Conservation (phyloP, 208 protist genomes). For the Naegleria lovaniensis region DNA sequence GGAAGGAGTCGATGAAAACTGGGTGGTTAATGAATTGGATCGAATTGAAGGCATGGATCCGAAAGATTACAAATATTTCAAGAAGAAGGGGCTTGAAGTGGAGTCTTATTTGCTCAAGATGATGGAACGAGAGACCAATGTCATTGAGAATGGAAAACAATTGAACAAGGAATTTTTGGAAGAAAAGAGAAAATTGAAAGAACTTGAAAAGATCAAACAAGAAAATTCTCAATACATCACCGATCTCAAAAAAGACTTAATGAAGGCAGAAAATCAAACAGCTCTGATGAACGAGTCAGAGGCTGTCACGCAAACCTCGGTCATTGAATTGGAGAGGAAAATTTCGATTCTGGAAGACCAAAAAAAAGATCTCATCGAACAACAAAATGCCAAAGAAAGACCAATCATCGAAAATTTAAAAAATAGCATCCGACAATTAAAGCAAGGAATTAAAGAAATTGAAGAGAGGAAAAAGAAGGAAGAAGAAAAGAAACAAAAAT, state of each 20-base stretch:
- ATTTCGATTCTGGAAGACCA: background rate
- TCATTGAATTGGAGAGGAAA: constrained; percentile 9
- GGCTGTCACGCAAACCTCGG: background rate
- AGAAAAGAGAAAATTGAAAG: constrained; percentile 1
- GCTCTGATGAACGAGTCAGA: background rate
- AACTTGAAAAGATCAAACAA: background rate
- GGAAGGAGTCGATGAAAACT: background rate
- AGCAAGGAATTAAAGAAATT: background rate
- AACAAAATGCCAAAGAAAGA: background rate
- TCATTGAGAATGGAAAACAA: background rate
- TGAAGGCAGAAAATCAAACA: constrained; percentile 21
- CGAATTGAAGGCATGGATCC: background rate
- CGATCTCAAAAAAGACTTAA: constrained; percentile 18
- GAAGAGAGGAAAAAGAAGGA: background rate
- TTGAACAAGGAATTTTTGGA: background rate
- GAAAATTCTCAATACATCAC: constrained; percentile 2
- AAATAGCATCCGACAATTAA: background rate
- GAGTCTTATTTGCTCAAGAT: background rate
- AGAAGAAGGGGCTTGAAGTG: background rate
- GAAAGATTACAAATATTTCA: background rate
- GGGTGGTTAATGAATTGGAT: background rate
- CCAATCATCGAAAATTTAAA: background rate
- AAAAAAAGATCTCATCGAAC: background rate
- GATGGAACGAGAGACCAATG: background rate
- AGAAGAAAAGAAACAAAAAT: background rate